These are phyloP conservation scores for Inonotus obliquus DNA, from an alignment of 1,284 basidiomycete species.

Conservation along the genomic window DNA sequence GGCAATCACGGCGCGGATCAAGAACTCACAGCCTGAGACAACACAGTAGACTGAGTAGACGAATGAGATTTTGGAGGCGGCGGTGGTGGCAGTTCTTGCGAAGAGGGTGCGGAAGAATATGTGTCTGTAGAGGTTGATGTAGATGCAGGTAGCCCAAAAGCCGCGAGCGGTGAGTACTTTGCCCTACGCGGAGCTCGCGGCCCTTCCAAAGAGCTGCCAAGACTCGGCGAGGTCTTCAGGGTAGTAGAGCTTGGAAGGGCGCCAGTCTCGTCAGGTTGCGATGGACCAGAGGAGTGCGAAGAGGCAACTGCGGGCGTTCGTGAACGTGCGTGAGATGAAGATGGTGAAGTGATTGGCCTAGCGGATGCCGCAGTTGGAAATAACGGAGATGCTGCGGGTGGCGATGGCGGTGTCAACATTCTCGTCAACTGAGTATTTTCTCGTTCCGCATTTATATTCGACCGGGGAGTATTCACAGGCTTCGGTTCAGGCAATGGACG, in stretches of 20 bases:
- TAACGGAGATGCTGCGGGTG: background rate
- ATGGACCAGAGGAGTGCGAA: background rate
- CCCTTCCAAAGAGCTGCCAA: slow-evolving; percentile 15
- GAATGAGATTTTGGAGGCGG: background rate
- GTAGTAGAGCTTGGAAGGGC: background rate
- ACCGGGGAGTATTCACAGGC: background rate
- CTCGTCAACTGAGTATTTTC: background rate
- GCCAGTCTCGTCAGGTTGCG: slow-evolving; percentile 1
- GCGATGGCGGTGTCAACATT: background rate
- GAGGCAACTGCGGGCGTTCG: background rate
- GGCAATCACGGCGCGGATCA: background rate
- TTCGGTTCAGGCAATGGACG: background rate
- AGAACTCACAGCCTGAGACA: background rate
- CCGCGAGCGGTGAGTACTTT: slow-evolving; percentile 19
- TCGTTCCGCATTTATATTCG: background rate
- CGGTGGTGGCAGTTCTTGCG: background rate
- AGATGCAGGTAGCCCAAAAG: slow-evolving; percentile 7
- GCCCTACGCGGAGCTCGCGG: background rate
- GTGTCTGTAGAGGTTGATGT: background rate
- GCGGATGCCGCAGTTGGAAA: background rate
- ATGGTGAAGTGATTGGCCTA: background rate
- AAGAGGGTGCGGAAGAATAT: background rate
- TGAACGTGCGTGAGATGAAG: background rate
- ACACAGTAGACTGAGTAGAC: background rate
- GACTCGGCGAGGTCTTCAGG: background rate